Evolutionary conservation across 1,284 basidiomycete genomes (phyloP), one percentile per base, ranked within the genome.

Genomic region (Ceratobasidium sp.): DNA sequence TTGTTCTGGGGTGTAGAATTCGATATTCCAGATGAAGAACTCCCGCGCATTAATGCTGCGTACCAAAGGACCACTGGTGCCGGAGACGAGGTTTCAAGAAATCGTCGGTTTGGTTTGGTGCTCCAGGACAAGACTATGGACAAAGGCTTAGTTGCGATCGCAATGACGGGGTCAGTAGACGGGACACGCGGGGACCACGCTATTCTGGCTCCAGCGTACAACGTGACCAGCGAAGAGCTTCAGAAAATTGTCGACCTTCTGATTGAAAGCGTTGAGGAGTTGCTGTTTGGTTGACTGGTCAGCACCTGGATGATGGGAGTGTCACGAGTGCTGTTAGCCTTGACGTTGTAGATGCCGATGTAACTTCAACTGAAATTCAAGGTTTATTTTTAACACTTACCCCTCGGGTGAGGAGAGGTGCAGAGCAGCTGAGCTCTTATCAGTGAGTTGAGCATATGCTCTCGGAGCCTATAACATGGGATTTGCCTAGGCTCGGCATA

Each of bases 1-100:
- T 88, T 90, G 40, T 95, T 95, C 86, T 95, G 91, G 90, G 92
- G 86, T 15, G 84, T 96, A 77, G 95, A 96, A 82, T 94, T 95
- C 80, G 84, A 80, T 32, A 59, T 80, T 22, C 78, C 79, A 17
- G 92, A 93, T 81, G 90, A 91, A 80, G 84, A 83, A 13, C 76
- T 43, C 70, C 76, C 66, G 32, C 64, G 69, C 37, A 78, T 75
- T 32, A 74, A 74, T 43, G 59, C 71, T n/a, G 59, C 59, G 9
- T 74, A 74, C 56, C 71, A 74, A 54, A 43, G 46, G 19, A 64
- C 46, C 54, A 77, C 40, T 3, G 54, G 57, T 44, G 49, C 56
- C 61, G 65, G 76, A n/a, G n/a, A 62, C 59, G 65, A 74, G 7
- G 32, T 54, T 54, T 59, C 71, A 8, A 74, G 61, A 9, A 74